Percentiles rank a stretch among this genome's conserved stretches.
Conservation (phyloP, 2,329 filamentous ascomycete genomes). For the Colletotrichum musae region DNA sequence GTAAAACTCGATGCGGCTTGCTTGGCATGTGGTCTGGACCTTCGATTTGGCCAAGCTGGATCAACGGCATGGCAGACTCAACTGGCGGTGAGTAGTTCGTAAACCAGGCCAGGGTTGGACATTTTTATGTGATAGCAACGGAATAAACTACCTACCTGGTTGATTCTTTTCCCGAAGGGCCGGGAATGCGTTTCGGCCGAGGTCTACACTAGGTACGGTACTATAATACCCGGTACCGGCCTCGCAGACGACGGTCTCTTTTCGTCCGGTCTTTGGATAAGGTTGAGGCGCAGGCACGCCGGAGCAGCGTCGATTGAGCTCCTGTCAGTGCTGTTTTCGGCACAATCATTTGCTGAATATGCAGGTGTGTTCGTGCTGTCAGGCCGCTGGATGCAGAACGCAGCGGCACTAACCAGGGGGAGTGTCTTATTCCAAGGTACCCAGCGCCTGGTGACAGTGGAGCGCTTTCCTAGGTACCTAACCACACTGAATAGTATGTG, state of each 20-base stretch:
- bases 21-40: not conserved
- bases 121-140: not conserved
- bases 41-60: not conserved
- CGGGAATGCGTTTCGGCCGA: not conserved
- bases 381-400: slow-evolving; percentile 22
- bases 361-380: slow-evolving; percentile 22
- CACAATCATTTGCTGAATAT: slow-evolving; percentile 24
- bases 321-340: slow-evolving; percentile 8
- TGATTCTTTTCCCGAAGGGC: not conserved
- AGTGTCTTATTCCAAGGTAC: no score
- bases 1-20: not conserved
- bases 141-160: not conserved
- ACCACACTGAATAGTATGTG: no score
- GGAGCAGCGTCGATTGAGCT: not conserved
- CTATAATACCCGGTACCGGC: not conserved
- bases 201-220: not conserved
- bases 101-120: no score
- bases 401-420: not conserved
- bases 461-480: no score
- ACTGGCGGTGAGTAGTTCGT: not conserved
- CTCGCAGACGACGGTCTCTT: not conserved
- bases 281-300: not conserved
- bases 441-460: no score
- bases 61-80: not conserved
- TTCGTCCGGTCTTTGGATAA: slow-evolving; percentile 11